Conservation (phyloP, 768 basidiomycete species). For the Leccinellum luteum region DNA sequence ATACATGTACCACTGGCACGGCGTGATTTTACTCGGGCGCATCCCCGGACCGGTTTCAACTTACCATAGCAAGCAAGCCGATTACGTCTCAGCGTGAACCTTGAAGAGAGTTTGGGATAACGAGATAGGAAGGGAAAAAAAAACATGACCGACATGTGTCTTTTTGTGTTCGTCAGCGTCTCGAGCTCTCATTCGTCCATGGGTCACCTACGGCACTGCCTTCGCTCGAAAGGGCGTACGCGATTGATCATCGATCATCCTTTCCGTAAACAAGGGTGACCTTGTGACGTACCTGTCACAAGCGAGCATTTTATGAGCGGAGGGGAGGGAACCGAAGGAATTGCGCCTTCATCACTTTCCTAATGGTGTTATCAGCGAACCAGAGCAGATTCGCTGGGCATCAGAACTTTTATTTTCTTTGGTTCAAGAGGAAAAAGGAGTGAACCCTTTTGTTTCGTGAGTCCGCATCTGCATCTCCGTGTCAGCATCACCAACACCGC, state of each 20-base stretch:
- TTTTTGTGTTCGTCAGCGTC: not conserved
- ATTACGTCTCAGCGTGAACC: slow-evolving; percentile 5
- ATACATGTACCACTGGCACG: too few species aligned
- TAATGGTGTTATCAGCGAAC: slow-evolving; percentile 19
- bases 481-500: not conserved
- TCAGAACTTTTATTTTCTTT: not conserved
- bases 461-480: not conserved
- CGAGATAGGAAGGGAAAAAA: not conserved
- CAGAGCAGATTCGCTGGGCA: slow-evolving; percentile 11
- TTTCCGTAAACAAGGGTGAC: slow-evolving; percentile 8
- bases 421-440: not conserved
- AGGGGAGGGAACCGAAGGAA: slow-evolving; percentile 3
- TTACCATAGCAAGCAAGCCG: slow-evolving; percentile 4
- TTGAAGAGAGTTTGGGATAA: slow-evolving; percentile 4
- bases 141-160: slow-evolving; percentile 3
- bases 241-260: slow-evolving; percentile 17
- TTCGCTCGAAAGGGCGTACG: slow-evolving; percentile 7
- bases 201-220: slow-evolving; percentile 17
- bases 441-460: slow-evolving; percentile 6
- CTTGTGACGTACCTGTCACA: slow-evolving; percentile 17
- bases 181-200: not conserved
- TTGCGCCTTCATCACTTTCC: slow-evolving; percentile 14
- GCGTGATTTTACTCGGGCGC: not conserved
- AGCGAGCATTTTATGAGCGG: slow-evolving; percentile 1
- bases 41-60: slow-evolving; percentile 7